Evolutionary conservation across 495 filamentous ascomycete species (phyloP), one percentile per base, ranked within the genome.

Genomic region (Rusavskia elegans): DNA sequence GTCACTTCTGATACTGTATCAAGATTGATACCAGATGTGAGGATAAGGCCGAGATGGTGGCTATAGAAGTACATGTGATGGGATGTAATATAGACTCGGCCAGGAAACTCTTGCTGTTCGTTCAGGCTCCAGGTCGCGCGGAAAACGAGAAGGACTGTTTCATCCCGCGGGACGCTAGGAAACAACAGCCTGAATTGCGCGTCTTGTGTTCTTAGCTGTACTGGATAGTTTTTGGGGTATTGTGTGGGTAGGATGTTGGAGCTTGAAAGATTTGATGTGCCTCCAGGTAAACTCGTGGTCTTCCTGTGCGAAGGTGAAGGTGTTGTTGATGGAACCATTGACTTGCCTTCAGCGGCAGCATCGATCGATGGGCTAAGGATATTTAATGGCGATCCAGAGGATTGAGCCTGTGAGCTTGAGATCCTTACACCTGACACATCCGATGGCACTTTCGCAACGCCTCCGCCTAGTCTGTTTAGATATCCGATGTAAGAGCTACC

Each of bases 31-130:
- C 75, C 76, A 35, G 87, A 85, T 1, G 87, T 88, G 45, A 96
- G 71, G 0, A 95, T 86, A 27, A 98, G 72, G n/a, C 92, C 92
- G 59, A 93, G 76, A 57, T 95, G 83, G 62, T 97, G 80, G 50
- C 89, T 93, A 68, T 95, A 98, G 63, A 98, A 98, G 61, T 93
- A 96, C 55, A 97, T 78, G 35, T 89, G 81, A 48, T 78, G 78
- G 4, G 80, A 74, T 1, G 93, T 97, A 44, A 95, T 81, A 63
- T 89, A 98, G 20, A 89, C 83, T 50, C 92, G 74, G 0, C 92
- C 93, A 41, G 89, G 84, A 51, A 89, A 84, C 49, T 87, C 83
- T 66, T 88, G 85, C 53, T 79, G 76, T 5, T 85, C 82, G 59
- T 83, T 85, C 3, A 82, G 80, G 55, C 77, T 83, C 83, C 83